These are phyloP conservation scores for Petunia hybrid DNA, from an alignment of 305 asterid genomes.

Conservation along the genomic window DNA sequence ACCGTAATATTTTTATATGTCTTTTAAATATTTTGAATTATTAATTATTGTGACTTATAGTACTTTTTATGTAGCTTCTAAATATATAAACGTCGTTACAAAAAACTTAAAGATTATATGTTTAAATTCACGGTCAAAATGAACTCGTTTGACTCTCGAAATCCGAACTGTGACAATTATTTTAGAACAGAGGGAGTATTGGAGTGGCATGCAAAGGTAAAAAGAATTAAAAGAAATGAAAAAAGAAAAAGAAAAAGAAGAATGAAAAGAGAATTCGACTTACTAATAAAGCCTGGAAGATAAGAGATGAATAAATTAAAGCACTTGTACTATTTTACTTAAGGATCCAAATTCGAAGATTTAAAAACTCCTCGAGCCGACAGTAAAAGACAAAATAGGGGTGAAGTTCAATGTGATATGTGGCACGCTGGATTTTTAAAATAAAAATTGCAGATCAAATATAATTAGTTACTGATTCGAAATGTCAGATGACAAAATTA, in stretches of 20 bases:
- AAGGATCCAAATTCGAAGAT: not conserved
- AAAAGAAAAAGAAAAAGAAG: not conserved
- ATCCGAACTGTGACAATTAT: no score
- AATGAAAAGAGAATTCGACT: not conserved
- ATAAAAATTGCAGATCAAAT: not conserved
- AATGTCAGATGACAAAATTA: not conserved
- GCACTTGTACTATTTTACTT: not conserved
- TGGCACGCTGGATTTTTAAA: not conserved
- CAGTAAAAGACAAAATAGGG: conserved; percentile 24
- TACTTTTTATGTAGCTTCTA: no score
- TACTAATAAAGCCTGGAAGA: not conserved
- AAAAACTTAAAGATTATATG: no score
- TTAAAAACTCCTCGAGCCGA: conserved; percentile 14
- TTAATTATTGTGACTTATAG: no score
- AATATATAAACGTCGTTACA: no score
- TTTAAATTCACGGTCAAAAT: no score
- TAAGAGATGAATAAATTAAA: no score
- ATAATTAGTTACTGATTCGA: not conserved
- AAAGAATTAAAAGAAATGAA: not conserved
- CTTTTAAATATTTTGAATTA: no score
- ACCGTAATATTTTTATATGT: no score
- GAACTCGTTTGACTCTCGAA: no score
- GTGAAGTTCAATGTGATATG: not conserved
- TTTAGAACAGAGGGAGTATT: no score
- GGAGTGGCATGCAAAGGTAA: no score